phyloP scores from a whole-genome alignment of 1,139 yeast species.

The Blastobotrys ciferrii region DNA sequence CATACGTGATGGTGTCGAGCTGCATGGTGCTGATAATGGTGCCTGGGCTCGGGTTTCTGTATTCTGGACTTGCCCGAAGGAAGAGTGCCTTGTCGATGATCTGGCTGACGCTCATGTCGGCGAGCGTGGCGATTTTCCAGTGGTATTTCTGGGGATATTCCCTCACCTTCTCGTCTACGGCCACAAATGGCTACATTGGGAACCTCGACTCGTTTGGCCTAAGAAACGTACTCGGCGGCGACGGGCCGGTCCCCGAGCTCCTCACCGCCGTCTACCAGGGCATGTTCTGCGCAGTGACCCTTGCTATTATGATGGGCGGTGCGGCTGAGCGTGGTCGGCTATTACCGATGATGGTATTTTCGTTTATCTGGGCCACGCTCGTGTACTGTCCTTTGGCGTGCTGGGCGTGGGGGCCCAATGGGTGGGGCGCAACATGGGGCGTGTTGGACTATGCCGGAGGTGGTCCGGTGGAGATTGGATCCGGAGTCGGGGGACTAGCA shows the following conservation, averaged over 20 bases:
- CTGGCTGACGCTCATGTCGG: slow-evolving; percentile 75
- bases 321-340: slow-evolving; percentile 91
- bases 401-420: slow-evolving; percentile 92
- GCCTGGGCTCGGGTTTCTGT: slow-evolving; percentile 90
- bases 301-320: slow-evolving; percentile 92
- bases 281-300: slow-evolving; percentile 85
- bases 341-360: slow-evolving; percentile 77
- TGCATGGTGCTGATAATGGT: slow-evolving; percentile 88
- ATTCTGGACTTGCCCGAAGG: slow-evolving; percentile 89
- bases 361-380: slow-evolving; percentile 84
- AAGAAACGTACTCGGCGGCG: slow-evolving; percentile 61
- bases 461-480: slow-evolving; percentile 91
- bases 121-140: slow-evolving; percentile 77
- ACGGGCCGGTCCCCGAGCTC: slow-evolving; percentile 66
- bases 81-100: slow-evolving; percentile 88
- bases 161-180: slow-evolving; percentile 73
- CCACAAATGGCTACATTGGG: slow-evolving; percentile 83
- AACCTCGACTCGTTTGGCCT: slow-evolving; percentile 80
- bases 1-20: slow-evolving; percentile 51
- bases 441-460: slow-evolving; percentile 97
- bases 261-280: slow-evolving; percentile 86
- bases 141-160: slow-evolving; percentile 99
- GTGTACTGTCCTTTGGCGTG: slow-evolving; percentile 92
- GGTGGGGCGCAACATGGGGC: slow-evolving; percentile 85
- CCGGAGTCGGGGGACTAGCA: slow-evolving; percentile 89